Percentiles rank a stretch among this genome's conserved stretches.
Conservation (phyloP, 1,139 yeast genomes). For the Dujonia santamariae region DNA sequence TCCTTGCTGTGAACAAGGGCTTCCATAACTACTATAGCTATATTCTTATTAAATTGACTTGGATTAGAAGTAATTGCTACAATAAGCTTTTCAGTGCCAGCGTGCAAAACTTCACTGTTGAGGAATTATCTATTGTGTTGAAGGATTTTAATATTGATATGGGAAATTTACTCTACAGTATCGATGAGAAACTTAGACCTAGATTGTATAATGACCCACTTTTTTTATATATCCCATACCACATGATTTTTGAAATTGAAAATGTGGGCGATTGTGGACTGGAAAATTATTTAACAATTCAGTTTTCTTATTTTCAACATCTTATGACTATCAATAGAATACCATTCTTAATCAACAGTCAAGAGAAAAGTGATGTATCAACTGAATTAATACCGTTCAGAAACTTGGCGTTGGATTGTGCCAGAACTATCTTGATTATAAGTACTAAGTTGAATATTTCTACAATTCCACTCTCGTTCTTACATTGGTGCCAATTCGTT, state of each 20-base stretch:
- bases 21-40: slow-evolving; percentile 8
- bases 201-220: slow-evolving; percentile 24
- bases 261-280: slow-evolving; percentile 5
- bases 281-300: slow-evolving; percentile 21
- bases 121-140: slow-evolving; percentile 16
- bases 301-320: slow-evolving; percentile 31
- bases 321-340: slow-evolving; percentile 35
- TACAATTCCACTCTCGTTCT: slow-evolving; percentile 21
- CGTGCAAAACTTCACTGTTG: slow-evolving; percentile 17
- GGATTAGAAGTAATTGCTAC: slow-evolving; percentile 28
- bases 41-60: slow-evolving; percentile 21
- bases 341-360: slow-evolving; percentile 23
- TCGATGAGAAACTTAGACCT: slow-evolving; percentile 18
- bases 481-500: slow-evolving; percentile 32
- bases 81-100: slow-evolving; percentile 26
- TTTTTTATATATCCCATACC: slow-evolving; percentile 12
- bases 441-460: slow-evolving; percentile 19
- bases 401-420: slow-evolving; percentile 27
- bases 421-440: slow-evolving; percentile 33
- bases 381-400: slow-evolving; percentile 18
- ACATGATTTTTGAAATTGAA: slow-evolving; percentile 4
- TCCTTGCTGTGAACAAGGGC: not conserved
- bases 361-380: slow-evolving; percentile 9
- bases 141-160: slow-evolving; percentile 20
- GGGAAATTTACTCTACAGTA: slow-evolving; percentile 14